Evolutionary conservation across 192 early-diverging fungal genomes (phyloP).

Genomic region (Rhizophagus sp.): DNA sequence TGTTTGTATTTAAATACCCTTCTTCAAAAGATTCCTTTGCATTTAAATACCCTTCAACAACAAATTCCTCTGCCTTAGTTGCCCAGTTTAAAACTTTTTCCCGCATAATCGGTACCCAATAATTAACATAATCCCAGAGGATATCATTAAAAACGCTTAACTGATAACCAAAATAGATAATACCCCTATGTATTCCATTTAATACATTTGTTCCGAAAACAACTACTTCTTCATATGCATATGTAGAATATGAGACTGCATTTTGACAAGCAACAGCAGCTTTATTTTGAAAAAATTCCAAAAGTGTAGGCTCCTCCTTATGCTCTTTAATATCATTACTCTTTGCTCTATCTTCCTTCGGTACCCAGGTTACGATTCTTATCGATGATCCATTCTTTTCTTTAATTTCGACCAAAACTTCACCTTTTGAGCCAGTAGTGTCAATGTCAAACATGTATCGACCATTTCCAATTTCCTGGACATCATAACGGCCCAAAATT

Average conservation of each 20-base stretch:
- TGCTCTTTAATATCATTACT: neutral
- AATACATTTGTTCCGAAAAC: neutral
- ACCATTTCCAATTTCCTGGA: conserved; percentile 3
- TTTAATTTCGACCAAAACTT: conserved; percentile 13
- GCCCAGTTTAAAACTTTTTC: neutral
- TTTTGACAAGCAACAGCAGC: neutral
- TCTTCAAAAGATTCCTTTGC: neutral
- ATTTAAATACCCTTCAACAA: neutral
- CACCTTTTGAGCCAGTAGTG: conserved; percentile 7
- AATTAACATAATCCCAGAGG: neutral
- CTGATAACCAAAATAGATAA: neutral
- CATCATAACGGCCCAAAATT: conserved; percentile 7
- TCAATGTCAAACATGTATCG: conserved; percentile 20
- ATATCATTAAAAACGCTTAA: neutral
- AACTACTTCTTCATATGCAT: neutral
- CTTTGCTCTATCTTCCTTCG: neutral
- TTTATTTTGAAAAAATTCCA: neutral
- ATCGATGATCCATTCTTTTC: conserved; percentile 10
- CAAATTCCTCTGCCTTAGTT: neutral
- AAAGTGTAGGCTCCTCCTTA: neutral
- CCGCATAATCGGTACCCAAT: neutral
- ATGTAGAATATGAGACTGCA: neutral
- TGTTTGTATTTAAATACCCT: neutral
- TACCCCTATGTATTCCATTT: neutral
- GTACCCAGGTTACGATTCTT: neutral